Conservation (phyloP, 192 early-diverging fungal genomes). For the Gaertneriomyces semiglobifer region DNA sequence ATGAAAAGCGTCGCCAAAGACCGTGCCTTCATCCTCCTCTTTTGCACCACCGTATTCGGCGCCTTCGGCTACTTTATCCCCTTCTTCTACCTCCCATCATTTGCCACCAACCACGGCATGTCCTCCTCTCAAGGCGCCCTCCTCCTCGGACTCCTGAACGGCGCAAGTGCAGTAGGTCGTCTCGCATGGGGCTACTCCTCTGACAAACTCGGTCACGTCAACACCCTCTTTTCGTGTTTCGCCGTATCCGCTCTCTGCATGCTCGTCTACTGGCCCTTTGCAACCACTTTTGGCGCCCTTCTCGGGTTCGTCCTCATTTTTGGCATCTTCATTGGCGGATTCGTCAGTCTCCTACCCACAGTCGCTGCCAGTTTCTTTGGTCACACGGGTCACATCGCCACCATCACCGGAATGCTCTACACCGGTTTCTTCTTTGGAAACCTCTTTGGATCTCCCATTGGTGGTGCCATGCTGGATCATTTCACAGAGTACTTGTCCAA, state of each 20-base stretch:
- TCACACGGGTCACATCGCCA: constrained; percentile 35
- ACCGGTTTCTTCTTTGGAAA: constrained; percentile 20
- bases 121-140: constrained; percentile 57
- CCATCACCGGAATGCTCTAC: constrained; percentile 37
- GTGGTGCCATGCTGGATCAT: constrained; percentile 23
- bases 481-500: constrained; percentile 6
- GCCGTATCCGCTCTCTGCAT: constrained; percentile 38
- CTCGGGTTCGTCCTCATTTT: constrained; percentile 42
- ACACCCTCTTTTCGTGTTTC: constrained; percentile 41
- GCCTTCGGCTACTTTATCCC: constrained; percentile 58
- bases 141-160: constrained; percentile 66
- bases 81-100: constrained; percentile 53
- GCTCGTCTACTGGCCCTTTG: constrained; percentile 50
- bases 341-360: constrained; percentile 44
- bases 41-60: constrained; percentile 37
- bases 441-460: constrained; percentile 18
- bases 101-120: constrained; percentile 57
- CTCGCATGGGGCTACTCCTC: constrained; percentile 63
- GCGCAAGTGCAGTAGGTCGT: constrained; percentile 60
- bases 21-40: constrained; percentile 37
- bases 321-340: constrained; percentile 47
- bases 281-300: constrained; percentile 28
- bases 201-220: constrained; percentile 61
- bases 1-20: constrained; percentile 10
- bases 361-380: constrained; percentile 52